Evolutionary conservation across 352 stramenopile genomes (phyloP).

Genomic region (Aphanomyces euteiches): DNA sequence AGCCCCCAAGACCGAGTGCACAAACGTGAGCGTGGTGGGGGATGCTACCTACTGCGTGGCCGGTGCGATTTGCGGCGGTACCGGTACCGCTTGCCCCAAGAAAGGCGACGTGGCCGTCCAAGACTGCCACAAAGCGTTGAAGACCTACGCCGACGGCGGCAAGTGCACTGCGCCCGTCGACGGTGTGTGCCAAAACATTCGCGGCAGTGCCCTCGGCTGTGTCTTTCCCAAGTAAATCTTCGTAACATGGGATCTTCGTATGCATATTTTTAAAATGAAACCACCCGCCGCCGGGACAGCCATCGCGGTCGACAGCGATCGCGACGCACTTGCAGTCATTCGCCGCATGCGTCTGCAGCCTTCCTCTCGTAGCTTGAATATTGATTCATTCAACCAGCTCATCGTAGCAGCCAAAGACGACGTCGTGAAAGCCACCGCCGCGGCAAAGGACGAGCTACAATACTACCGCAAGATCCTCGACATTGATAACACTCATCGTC

Average conservation of each 20-base stretch:
- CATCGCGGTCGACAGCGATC: constrained; percentile 14
- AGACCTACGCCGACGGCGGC: constrained; percentile 31
- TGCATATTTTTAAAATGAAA: not conserved
- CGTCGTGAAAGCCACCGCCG: constrained; percentile 11
- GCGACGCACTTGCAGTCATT: constrained; percentile 25
- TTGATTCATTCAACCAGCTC: constrained; percentile 22
- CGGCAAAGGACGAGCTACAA: constrained; percentile 23
- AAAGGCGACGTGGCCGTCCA: constrained; percentile 39
- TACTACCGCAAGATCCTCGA: constrained; percentile 27
- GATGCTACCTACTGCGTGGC: constrained; percentile 50
- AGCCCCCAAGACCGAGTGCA: constrained; percentile 31
- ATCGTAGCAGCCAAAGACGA: constrained; percentile 24
- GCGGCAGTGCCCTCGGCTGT: constrained; percentile 38
- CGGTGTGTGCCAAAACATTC: constrained; percentile 39
- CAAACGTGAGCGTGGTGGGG: constrained; percentile 37
- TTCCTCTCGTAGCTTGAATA: not conserved
- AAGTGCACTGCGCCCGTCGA: constrained; percentile 42
- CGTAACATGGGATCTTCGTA: too few species aligned
- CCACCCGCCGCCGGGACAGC: not conserved
- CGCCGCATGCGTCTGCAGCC: constrained; percentile 26
- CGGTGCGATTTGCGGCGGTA: constrained; percentile 40
- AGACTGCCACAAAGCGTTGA: constrained; percentile 33
- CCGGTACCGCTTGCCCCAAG: constrained; percentile 36
- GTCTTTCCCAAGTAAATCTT: constrained; percentile 34
- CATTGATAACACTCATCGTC: not conserved